Percentiles rank a stretch among this genome's conserved stretches.
Evolutionary conservation across 345 rosid genomes (phyloP).

Genomic region (Acer saccharum): DNA sequence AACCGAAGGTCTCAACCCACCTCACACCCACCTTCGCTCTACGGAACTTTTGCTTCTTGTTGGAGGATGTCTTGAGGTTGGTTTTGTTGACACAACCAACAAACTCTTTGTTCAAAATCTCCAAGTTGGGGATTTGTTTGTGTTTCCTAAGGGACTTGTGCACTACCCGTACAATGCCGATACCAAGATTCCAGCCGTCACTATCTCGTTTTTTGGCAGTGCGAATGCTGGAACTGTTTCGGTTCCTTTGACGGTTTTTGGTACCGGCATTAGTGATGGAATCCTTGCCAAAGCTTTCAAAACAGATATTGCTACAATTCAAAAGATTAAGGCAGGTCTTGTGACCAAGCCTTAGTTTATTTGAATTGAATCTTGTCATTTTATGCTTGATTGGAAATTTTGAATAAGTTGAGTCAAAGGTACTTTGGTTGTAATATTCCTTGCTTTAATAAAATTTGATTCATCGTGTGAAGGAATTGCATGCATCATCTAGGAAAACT

Average conservation of each 20-base stretch:
- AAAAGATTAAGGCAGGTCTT: conserved; percentile 4
- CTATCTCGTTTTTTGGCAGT: not conserved
- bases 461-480: not conserved
- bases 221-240: not conserved
- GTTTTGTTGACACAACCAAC: conserved; percentile 13
- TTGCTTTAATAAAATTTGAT: too few relatives aligned
- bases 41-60: conserved; percentile 2
- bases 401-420: too few relatives aligned
- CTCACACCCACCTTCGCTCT: conserved; percentile 3
- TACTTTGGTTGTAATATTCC: too few relatives aligned
- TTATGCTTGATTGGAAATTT: too few relatives aligned
- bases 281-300: not conserved
- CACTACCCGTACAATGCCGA: conserved; percentile 7
- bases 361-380: not conserved
- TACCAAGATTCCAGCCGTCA: not conserved
- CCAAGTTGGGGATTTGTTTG: not conserved
- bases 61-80: not conserved
- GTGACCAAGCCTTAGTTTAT: not conserved
- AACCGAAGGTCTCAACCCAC: not conserved
- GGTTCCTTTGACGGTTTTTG: not conserved
- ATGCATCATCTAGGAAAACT: not conserved
- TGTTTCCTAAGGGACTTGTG: conserved; percentile 11
- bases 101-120: not conserved
- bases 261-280: not conserved
- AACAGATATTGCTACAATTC: not conserved